Base-by-base conservation (phyloP, 2,329 filamentous ascomycete genomes). In the Alternaria gansuensis region DNA sequence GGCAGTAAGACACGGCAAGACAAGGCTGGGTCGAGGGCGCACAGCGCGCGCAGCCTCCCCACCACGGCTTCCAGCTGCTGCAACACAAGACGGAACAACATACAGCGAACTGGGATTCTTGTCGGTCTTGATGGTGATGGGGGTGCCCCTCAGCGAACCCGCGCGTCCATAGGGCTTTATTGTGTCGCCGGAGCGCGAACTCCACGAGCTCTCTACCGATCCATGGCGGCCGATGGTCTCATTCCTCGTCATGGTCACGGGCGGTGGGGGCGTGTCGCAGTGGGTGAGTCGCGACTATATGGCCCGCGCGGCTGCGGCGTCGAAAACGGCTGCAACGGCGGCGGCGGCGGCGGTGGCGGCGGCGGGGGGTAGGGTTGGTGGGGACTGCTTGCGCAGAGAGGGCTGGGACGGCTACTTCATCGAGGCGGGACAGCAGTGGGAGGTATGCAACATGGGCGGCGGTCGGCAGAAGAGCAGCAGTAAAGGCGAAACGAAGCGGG, bases 101-200 rank as follows among this genome's bases (percentile, higher is more conserved):
- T 81, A 85, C 83, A 40, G 53, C 36, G 56, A 54, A 50, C 61
- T 78, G 64, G 78, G 74, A 60, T 82, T 80, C 67, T 85, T 84
- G 71, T 85, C 82, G 2, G 84, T 87, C 76, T 84, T 85, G 67
- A 89, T 82, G 53, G 82, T 77, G 28, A 78, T 71, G 60, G 76
- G 77, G 13, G 76, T 75, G 57, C 73, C 74, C 65, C 76, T 75
- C 54, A 70, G 67, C 51, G 73, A 70, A 60, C 55, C 50, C 34
- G 68, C 66, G 51, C 81, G 69, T 24, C 66, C 62, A 79, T 78
- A 65, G 59, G 78, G 78, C 77, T 83, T 87, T 66, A 88, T 80
- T 37, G 90, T 92, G 71, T 87, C 84, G 72, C 83, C 84, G 62
- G 88, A 90, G 69, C 85, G 84, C 78, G 84, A 86, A 80, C 88